These are phyloP conservation scores for Diplodia sapinea DNA, from an alignment of 2,329 filamentous ascomycete genomes.

Conservation along the genomic window DNA sequence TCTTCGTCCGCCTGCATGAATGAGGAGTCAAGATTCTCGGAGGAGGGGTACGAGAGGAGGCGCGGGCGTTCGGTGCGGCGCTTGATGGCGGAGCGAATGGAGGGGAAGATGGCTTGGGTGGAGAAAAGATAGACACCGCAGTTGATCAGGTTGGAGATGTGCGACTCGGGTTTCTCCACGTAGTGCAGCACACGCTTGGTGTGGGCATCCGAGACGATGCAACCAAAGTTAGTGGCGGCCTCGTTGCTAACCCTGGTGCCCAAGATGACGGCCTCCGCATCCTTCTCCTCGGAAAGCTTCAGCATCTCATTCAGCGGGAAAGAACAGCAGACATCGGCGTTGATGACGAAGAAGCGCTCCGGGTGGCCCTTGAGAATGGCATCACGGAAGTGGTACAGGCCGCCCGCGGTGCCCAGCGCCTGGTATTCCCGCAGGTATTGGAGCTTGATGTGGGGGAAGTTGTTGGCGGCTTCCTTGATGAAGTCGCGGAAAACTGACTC, in stretches of 20 bases:
- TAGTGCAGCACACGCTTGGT: conserved; percentile 97
- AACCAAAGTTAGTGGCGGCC: conserved; percentile 93
- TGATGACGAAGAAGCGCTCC: conserved; percentile 95
- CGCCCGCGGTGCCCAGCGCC: conserved; percentile 91
- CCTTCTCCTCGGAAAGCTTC: conserved; percentile 88
- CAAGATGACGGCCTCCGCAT: conserved; percentile 94
- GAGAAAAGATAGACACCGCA: conserved; percentile 98
- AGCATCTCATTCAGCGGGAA: conserved; percentile 98
- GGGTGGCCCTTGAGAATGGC: conserved; percentile 95
- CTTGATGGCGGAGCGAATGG: conserved; percentile 93
- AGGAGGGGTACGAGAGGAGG: conserved; percentile 92
- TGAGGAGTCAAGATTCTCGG: conserved; percentile 83
- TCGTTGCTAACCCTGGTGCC: conserved; percentile 91
- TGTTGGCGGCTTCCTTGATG: conserved; percentile 85
- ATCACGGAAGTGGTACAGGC: conserved; percentile 98
- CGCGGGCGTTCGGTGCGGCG: conserved; percentile 89
- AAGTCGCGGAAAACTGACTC: conserved; percentile 97
- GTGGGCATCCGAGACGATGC: conserved; percentile 93
- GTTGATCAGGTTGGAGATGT: conserved; percentile 98
- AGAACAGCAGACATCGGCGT: conserved; percentile 98
- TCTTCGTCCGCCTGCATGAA: conserved; percentile 70
- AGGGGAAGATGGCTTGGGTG: conserved; percentile 94
- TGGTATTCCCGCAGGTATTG: conserved; percentile 98
- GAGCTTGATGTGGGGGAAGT: conserved; percentile 87
- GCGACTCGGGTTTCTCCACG: conserved; percentile 97